Percentiles rank a stretch among this genome's conserved stretches.
These are phyloP conservation scores for Salvia miltiorrhiza DNA, from an alignment of 257 asterid genomes.

Conservation along the genomic window DNA sequence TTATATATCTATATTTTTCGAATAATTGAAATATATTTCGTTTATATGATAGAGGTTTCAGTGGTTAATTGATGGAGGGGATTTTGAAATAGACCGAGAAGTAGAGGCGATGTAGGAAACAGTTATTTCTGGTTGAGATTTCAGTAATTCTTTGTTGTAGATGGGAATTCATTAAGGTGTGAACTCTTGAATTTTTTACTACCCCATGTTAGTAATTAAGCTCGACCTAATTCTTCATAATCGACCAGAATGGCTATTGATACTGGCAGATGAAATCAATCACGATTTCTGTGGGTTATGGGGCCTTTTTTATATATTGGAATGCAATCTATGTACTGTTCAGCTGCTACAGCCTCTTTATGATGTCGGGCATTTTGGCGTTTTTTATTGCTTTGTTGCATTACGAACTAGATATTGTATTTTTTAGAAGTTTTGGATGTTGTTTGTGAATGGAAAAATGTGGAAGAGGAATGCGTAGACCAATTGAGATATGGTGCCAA, in stretches of 20 bases:
- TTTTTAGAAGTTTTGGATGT: neutral
- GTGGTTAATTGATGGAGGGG: neutral
- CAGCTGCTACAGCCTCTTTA: neutral
- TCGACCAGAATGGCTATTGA: neutral
- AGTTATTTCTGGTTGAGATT: neutral
- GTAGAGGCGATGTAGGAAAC: neutral
- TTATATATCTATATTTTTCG: neutral
- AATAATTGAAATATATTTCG: neutral
- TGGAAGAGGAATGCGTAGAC: neutral
- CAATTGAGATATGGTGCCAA: conserved; percentile 14
- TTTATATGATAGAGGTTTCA: neutral
- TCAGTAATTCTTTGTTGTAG: neutral
- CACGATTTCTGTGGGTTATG: neutral
- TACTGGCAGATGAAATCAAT: neutral
- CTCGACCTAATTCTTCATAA: neutral
- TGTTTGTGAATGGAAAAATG: neutral
- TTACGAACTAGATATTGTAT: neutral
- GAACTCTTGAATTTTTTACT: neutral
- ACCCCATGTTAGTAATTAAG: neutral
- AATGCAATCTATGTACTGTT: neutral
- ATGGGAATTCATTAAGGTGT: neutral
- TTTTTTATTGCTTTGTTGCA: neutral
- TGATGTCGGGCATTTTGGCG: neutral
- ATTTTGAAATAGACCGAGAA: conserved; percentile 8
- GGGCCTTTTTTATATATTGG: neutral